phyloP scores from a whole-genome alignment of 371 early-diverging fungal genomes.

The Chytridium lagenaria region DNA sequence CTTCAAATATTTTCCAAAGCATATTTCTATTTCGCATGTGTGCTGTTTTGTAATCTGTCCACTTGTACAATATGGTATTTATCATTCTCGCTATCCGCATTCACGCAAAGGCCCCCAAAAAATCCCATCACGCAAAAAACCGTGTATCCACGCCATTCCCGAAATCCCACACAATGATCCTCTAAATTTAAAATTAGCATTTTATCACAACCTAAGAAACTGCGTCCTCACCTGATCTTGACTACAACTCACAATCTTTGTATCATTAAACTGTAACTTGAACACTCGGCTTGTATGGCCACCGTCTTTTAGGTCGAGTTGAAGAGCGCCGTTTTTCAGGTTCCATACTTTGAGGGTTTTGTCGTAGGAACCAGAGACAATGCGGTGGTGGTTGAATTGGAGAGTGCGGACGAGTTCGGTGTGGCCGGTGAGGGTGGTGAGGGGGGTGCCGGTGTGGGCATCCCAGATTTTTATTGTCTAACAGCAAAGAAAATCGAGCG shows the following conservation, averaged over 20 bases:
- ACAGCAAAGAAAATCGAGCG: constrained; percentile 57
- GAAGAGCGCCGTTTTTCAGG: constrained; percentile 16
- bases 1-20: too few relatives aligned
- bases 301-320: constrained; percentile 33
- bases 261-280: constrained; percentile 62
- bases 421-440: constrained; percentile 53
- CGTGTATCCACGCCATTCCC: constrained; percentile 65
- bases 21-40: too few relatives aligned
- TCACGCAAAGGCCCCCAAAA: background rate
- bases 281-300: constrained; percentile 51
- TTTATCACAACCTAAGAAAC: constrained; percentile 9
- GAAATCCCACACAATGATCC: constrained; percentile 83
- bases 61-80: too few relatives aligned
- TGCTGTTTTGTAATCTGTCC: too few relatives aligned
- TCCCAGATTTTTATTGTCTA: constrained; percentile 95
- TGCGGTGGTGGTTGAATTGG: constrained; percentile 46
- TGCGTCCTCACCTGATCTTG: constrained; percentile 62
- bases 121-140: constrained; percentile 28
- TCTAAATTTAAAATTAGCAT: constrained; percentile 41
- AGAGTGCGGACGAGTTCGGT: constrained; percentile 59
- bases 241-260: constrained; percentile 82
- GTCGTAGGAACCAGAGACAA: constrained; percentile 60
- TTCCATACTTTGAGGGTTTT: constrained; percentile 57
- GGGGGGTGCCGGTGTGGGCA: constrained; percentile 75
- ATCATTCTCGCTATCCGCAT: too few relatives aligned